Evolutionary conservation across 75 land plant genomes (phyloP).

Genomic region (Pseudotsuga menziesii): DNA sequence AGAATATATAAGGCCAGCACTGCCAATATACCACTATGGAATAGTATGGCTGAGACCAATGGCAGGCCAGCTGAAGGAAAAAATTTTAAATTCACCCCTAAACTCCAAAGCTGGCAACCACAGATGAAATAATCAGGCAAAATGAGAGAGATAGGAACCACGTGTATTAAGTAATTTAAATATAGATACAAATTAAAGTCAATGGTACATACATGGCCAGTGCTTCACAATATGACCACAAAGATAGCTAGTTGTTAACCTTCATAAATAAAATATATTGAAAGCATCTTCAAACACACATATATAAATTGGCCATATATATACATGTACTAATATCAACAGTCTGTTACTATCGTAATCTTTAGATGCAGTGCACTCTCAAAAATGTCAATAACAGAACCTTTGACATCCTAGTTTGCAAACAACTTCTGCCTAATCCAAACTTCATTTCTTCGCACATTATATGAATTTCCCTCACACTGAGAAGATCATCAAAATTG

Average conservation of each 20-base stretch:
- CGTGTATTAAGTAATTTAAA: no score
- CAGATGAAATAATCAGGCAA: not conserved
- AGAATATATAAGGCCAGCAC: slow-evolving; percentile 70
- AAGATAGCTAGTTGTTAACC: not conserved
- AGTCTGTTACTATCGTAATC: no score
- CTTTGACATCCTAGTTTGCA: not conserved
- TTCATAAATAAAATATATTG: not conserved
- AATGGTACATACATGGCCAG: not conserved
- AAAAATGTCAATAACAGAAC: not conserved
- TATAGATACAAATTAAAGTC: not conserved
- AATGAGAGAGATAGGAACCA: no score
- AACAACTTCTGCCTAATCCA: not conserved
- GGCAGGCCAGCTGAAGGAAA: slow-evolving; percentile 70
- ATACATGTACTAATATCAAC: no score
- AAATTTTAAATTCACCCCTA: slow-evolving; percentile 72
- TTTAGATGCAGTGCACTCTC: not conserved
- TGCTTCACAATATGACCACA: not conserved
- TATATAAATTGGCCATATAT: no score
- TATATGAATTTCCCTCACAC: no score
- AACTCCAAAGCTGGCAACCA: slow-evolving; percentile 42
- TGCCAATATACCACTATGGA: slow-evolving; percentile 74
- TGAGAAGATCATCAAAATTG: not conserved
- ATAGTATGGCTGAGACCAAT: slow-evolving; percentile 53
- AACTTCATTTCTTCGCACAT: not conserved
- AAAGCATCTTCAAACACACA: no score